Evolutionary conservation across 2,329 filamentous ascomycete species (phyloP), one percentile per base, ranked within the genome.

Genomic region (Penicillium sp.): DNA sequence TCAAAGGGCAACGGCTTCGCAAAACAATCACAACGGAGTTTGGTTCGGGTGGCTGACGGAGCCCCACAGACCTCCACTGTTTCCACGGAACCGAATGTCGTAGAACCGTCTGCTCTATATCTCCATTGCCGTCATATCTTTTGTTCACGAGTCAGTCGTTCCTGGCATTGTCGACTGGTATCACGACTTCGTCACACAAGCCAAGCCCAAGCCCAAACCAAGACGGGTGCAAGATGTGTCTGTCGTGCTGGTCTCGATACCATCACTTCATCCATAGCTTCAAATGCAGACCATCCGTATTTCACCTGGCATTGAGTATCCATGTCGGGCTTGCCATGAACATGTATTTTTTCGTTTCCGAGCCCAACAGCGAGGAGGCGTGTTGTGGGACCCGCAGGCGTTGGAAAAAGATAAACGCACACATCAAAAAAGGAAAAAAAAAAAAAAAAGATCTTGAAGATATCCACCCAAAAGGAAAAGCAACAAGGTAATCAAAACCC

Each of bases 401-500:
- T 50, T 41, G 42, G 53, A 44, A 37, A 44, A 41, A 40, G 34
- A 28, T 23, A 29, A 37, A 43, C 40, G 31, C 36, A 40, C 42
- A 43, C 44, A 47, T 32, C 42, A 39, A 44, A 49, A 46, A 34
- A 16, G 8, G 2, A 37, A 43, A 47, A 37, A 31, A 43, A 38
- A 24, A 56, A 36, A 50, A 55, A 52, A 47, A 18, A 10, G 31
- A 32, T 18, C 18, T 34, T 18, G 14, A 41, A 60, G 45, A 55
- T 49, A 51, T 44, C 55, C 54, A 39, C 59, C 57, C 57, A 52
- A 55, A 51, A 50, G 50, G 55, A 57, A 54, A 52, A 16, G 9
- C 51, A 49, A 50, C 50, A 50, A 56, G 44, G 5, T 1, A 42
- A 42, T 57, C 69, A 46, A 67, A 71, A 40, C 22, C 50, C 51